These are phyloP conservation scores for Rostrohypoxylon terebratum DNA, from an alignment of 495 filamentous ascomycete genomes.

Conservation along the genomic window DNA sequence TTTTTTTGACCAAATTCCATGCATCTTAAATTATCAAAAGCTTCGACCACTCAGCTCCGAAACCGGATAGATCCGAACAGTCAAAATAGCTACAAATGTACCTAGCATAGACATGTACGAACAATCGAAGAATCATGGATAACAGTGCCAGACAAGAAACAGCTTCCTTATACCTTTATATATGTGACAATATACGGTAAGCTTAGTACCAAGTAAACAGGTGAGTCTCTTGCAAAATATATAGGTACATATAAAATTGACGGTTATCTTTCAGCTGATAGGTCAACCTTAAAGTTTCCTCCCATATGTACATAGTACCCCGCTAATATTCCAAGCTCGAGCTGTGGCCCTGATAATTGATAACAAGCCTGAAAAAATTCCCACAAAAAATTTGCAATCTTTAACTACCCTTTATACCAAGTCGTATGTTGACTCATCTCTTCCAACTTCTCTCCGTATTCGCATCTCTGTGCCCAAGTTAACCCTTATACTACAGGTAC, in stretches of 20 bases:
- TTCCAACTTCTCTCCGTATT: not conserved
- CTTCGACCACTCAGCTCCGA: not conserved
- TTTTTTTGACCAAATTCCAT: not conserved
- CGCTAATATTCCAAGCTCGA: not conserved
- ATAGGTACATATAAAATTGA: not conserved
- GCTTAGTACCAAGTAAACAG: not conserved
- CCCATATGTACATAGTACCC: not conserved
- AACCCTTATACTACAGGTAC: not conserved
- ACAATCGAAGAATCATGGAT: too few relatives aligned
- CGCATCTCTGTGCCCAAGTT: not conserved
- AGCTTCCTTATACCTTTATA: not conserved
- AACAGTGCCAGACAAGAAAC: too few relatives aligned
- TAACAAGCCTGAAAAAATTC: not conserved
- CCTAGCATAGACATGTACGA: too few relatives aligned
- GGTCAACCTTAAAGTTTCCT: not conserved
- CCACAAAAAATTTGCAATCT: not conserved
- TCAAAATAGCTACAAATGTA: not conserved
- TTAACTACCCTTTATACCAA: not conserved
- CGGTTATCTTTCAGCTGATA: not conserved
- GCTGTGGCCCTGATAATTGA: not conserved
- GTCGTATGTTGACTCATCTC: constrained; percentile 2
- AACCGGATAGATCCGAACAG: not conserved
- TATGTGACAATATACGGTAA: not conserved
- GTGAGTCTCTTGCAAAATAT: not conserved
- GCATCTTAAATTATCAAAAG: not conserved